Evolutionary conservation across 2,329 filamentous ascomycete species (phyloP), one percentile per base, ranked within the genome.

Genomic region (Aspergillus proliferans): DNA sequence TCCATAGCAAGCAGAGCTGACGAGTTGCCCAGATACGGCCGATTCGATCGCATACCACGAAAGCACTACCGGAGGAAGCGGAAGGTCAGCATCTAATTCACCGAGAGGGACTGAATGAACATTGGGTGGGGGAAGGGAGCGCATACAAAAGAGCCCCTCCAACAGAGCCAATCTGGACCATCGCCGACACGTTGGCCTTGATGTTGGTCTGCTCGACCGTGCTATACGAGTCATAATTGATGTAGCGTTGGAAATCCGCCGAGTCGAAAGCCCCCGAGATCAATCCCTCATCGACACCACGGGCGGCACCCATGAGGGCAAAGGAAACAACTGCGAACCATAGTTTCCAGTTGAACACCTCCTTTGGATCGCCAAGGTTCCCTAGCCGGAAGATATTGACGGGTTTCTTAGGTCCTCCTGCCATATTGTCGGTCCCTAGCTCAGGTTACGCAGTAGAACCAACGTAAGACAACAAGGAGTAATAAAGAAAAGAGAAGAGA

Each of bases 151-250:
- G 73, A 26, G 86, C 84, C 40, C 87, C 87, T 3, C 75, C 82
- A 26, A 91, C 85, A 21, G 81, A 86, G 21, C 87, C 87, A 59
- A 90, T 82, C 68, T 90, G 87, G 0, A 91, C 87, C 87, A 91
- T 91, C 43, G 85, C 80, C 1, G 86, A 85, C 48, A 91, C 85
- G 66, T 91, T 91, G 57, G 79, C 83, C 68, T 86, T 83, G 70
- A 85, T 83, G 64, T 87, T 83, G 52, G 85, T 83, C 61, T 79
- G 73, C 43, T 80, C 75, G 3, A 76, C 71, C 0, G 67, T 58
- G 42, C 68, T 72, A 59, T 83, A 82, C 2, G 74, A 71, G 5
- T 73, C 68, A 52, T 83, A 81, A 56, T 81, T 60, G 62, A 87
- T 85, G 30, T 74, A 75, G 1, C 65, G 56, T 56, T 84, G 77